phyloP scores from a whole-genome alignment of 306 rosid species.

The Prunus davidiana region DNA sequence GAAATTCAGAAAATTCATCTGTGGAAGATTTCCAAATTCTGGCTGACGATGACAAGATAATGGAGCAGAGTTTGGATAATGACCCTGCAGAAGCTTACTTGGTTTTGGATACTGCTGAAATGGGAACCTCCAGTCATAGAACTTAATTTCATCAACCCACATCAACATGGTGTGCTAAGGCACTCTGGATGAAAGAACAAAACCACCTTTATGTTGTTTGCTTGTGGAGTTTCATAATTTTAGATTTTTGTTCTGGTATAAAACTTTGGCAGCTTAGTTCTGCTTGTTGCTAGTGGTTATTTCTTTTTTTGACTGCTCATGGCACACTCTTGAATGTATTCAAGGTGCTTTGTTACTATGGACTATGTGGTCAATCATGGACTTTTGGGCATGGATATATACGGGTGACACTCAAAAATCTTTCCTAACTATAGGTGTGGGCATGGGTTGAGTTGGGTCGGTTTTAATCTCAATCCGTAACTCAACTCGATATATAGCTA shows the following conservation, averaged over 20 bases:
- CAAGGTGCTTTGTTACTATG: no score
- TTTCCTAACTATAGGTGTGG: no score
- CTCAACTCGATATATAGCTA: no score
- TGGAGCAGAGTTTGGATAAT: slow-evolving; percentile 6
- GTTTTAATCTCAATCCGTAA: no score
- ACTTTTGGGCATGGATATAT: no score
- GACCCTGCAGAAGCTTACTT: slow-evolving; percentile 26
- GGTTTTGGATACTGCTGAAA: slow-evolving; percentile 8
- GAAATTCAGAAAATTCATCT: slow-evolving; percentile 3
- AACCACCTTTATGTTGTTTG: not conserved
- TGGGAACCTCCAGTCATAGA: not conserved
- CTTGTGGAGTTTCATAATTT: not conserved
- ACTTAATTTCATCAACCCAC: not conserved
- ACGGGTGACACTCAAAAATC: no score
- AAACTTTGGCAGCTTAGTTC: not conserved
- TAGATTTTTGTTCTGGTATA: not conserved
- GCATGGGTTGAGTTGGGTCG: no score
- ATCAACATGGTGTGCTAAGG: not conserved
- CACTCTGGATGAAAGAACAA: slow-evolving; percentile 5
- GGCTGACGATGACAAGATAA: not conserved
- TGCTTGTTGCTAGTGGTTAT: not conserved
- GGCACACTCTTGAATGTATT: no score
- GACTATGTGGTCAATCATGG: no score
- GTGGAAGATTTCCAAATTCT: not conserved
- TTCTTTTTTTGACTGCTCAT: no score